Conservation (phyloP, 768 basidiomycete genomes). For the Agrocybe praecox region DNA sequence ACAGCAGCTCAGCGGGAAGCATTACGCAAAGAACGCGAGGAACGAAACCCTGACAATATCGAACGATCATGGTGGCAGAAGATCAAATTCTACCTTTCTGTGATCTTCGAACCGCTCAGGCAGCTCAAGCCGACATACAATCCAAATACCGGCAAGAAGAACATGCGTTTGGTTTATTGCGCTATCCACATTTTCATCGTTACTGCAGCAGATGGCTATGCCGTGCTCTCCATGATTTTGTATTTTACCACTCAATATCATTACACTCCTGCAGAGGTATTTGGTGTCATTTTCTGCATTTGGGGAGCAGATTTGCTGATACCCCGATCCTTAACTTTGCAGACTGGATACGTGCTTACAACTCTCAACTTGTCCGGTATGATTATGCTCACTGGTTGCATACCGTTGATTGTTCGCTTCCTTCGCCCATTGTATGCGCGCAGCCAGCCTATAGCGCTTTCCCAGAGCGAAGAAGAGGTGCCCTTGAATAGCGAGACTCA, state of each 20-base stretch:
- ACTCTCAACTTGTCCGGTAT: not conserved
- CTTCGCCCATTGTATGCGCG: constrained; percentile 1
- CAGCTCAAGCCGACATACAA: constrained; percentile 1
- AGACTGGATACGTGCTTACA: constrained; percentile 9
- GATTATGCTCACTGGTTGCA: not conserved
- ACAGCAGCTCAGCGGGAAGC: not conserved
- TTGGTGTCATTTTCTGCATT: too few relatives aligned
- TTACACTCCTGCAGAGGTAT: constrained; percentile 8
- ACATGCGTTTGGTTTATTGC: constrained; percentile 6
- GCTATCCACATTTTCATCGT: constrained; percentile 8
- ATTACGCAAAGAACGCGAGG: constrained; percentile 1
- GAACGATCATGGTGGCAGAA: not conserved
- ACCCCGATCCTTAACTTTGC: not conserved
- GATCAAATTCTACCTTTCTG: not conserved
- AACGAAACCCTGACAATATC: not conserved
- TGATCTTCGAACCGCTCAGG: constrained; percentile 6
- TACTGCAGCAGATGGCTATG: constrained; percentile 6
- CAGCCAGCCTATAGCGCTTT: not conserved
- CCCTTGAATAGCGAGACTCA: not conserved
- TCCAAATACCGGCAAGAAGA: not conserved
- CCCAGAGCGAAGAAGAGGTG: not conserved
- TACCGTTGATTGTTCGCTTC: not conserved
- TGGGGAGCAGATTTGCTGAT: too few relatives aligned
- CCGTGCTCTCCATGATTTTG: not conserved
- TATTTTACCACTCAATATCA: constrained; percentile 5